A percentile compares a stretch with the other conserved stretches of the same genome.
Evolutionary conservation across 352 stramenopile species (phyloP).

Genomic region (Phytophthora ohioensis): DNA sequence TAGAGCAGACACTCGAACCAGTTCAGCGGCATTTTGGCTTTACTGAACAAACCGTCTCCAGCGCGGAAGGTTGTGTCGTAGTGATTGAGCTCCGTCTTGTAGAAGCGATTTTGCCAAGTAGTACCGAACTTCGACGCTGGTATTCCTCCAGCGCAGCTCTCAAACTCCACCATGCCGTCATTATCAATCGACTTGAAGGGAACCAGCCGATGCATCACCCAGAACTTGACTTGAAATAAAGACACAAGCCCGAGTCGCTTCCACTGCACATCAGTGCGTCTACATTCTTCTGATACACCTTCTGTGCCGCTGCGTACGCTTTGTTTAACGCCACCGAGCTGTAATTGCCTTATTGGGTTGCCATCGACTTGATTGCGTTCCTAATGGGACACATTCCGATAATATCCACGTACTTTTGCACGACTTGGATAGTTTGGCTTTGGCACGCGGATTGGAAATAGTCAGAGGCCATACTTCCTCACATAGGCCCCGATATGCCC

Average conservation of each 20-base stretch:
- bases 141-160: constrained; percentile 29
- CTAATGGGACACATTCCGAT: constrained; percentile 10
- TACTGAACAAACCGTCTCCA: constrained; percentile 46
- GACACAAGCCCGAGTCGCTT: constrained; percentile 33
- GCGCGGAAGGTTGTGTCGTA: constrained; percentile 51
- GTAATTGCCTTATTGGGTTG: constrained; percentile 28
- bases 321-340: constrained; percentile 8
- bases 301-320: constrained; percentile 27
- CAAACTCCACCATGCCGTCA: constrained; percentile 39
- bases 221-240: constrained; percentile 13
- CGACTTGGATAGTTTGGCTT: background rate
- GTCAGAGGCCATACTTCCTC: constrained; percentile 24
- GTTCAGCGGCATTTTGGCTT: constrained; percentile 54
- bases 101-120: constrained; percentile 14
- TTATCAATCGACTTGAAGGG: constrained; percentile 28
- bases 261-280: constrained; percentile 36
- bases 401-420: constrained; percentile 7
- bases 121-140: constrained; percentile 3
- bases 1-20: constrained; percentile 68
- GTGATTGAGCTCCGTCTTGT: constrained; percentile 46
- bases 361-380: constrained; percentile 18
- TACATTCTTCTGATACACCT: constrained; percentile 29
- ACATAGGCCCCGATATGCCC: constrained; percentile 22
- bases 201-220: constrained; percentile 19
- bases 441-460: constrained; percentile 16